These are phyloP conservation scores for Annulohypoxylon nitens DNA, from an alignment of 495 filamentous ascomycete genomes.

Conservation along the genomic window DNA sequence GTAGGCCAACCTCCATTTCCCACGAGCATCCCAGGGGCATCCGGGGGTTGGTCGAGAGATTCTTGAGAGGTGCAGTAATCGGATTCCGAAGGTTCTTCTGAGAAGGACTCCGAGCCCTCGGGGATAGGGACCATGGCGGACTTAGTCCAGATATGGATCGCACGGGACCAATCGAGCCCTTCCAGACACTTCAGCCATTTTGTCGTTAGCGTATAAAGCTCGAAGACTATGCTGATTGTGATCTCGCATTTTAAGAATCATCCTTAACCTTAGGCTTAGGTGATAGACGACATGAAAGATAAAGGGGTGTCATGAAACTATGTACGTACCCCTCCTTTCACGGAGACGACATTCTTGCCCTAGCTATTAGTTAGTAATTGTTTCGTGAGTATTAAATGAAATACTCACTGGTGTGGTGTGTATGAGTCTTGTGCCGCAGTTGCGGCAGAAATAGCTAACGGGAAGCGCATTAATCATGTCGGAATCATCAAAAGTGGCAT, in stretches of 20 bases:
- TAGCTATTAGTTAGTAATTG: conserved; percentile 36
- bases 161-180: conserved; percentile 66
- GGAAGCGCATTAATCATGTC: conserved; percentile 22
- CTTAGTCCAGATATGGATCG: conserved; percentile 73
- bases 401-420: conserved; percentile 64
- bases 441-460: conserved; percentile 68
- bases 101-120: conserved; percentile 64
- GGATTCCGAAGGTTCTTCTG: conserved; percentile 57
- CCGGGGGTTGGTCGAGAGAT: conserved; percentile 56
- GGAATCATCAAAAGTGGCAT: neutral
- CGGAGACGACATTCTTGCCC: conserved; percentile 65
- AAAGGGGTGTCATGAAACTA: neutral
- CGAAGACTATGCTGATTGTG: too few relatives aligned
- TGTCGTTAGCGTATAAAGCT: conserved; percentile 8
- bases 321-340: conserved; percentile 66
- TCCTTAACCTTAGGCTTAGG: neutral
- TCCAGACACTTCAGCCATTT: conserved; percentile 60
- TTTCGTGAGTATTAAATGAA: neutral
- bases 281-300: neutral
- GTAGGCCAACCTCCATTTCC: conserved; percentile 40
- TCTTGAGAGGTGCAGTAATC: conserved; percentile 56
- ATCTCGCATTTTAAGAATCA: neutral
- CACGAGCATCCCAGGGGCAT: conserved; percentile 41
- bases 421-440: conserved; percentile 70
- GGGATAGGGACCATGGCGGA: conserved; percentile 74